Percentiles rank a stretch among this genome's conserved stretches.
Evolutionary conservation across 2,329 filamentous ascomycete species (phyloP).

Genomic region (Seiridium cupressi): DNA sequence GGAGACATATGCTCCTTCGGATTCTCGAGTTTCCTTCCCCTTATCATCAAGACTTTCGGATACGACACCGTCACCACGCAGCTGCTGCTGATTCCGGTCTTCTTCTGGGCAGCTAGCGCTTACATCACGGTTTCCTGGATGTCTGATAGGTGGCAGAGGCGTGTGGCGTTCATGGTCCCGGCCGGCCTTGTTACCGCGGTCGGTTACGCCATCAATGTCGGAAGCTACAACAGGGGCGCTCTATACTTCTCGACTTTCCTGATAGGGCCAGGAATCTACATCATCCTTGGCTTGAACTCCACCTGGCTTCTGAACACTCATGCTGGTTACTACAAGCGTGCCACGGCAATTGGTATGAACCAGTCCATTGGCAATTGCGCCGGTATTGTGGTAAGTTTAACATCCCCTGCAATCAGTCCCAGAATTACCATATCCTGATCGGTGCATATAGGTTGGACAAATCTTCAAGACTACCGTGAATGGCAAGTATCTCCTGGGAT

Average conservation of each 20-base stretch:
- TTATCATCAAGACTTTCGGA: slow-evolving; percentile 10
- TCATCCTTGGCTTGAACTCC: slow-evolving; percentile 14
- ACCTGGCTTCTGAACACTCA: slow-evolving; percentile 16
- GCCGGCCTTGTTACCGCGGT: slow-evolving; percentile 4
- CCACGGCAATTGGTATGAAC: slow-evolving; percentile 14
- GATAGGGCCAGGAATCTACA: slow-evolving; percentile 16
- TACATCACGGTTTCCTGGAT: slow-evolving; percentile 8
- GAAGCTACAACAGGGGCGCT: neutral
- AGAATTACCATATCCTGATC: too few species aligned
- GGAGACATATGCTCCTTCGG: slow-evolving; percentile 7
- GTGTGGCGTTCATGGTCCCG: slow-evolving; percentile 11
- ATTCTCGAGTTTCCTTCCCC: slow-evolving; percentile 6
- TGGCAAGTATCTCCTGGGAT: slow-evolving; percentile 12
- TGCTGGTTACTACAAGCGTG: slow-evolving; percentile 17
- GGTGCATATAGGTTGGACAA: slow-evolving; percentile 6
- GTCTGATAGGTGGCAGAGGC: slow-evolving; percentile 9
- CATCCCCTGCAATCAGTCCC: too few species aligned
- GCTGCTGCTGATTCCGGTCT: slow-evolving; percentile 10
- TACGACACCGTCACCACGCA: slow-evolving; percentile 4
- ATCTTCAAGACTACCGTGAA: slow-evolving; percentile 13
- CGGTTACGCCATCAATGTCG: slow-evolving; percentile 11
- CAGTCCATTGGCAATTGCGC: slow-evolving; percentile 22
- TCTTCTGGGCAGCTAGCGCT: slow-evolving; percentile 8
- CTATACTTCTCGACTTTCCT: slow-evolving; percentile 16
- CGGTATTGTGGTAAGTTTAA: slow-evolving; percentile 16